phyloP scores from a whole-genome alignment of 768 basidiomycete species.

The Suillus subaureus region DNA sequence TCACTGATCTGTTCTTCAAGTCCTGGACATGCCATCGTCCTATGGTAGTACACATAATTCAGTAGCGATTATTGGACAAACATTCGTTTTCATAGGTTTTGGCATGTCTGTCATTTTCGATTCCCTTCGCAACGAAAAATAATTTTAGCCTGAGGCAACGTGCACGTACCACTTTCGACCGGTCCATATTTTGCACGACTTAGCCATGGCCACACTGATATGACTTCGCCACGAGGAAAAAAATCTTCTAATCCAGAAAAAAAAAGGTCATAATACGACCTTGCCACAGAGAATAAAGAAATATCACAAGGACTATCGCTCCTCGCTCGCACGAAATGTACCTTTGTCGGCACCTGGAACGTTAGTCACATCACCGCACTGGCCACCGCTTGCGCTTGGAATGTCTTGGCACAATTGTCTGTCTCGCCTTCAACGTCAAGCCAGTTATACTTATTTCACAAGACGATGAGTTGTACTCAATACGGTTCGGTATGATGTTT shows the following conservation, averaged over 20 bases:
- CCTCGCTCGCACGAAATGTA: not conserved
- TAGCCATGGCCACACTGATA: not conserved
- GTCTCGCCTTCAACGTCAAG: not conserved
- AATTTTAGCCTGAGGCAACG: not conserved
- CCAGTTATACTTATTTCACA: not conserved
- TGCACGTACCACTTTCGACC: not conserved
- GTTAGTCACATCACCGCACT: not conserved
- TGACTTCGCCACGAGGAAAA: not conserved
- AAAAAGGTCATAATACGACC: not conserved
- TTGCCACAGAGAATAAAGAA: not conserved
- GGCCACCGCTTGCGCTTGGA: not conserved
- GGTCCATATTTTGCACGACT: not conserved
- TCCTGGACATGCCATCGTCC: not conserved
- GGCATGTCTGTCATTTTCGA: not conserved
- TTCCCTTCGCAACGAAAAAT: slow-evolving; percentile 3
- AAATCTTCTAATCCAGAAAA: not conserved
- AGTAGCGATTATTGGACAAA: not conserved
- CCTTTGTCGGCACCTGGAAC: not conserved
- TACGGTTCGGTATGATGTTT: not conserved
- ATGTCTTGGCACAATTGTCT: not conserved
- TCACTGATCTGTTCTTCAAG: not conserved
- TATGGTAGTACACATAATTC: not conserved
- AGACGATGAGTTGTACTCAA: not conserved
- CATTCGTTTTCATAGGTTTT: not conserved
- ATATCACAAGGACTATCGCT: not conserved